Conservation (phyloP, 192 early-diverging fungal genomes). For the Dispira simplex region DNA sequence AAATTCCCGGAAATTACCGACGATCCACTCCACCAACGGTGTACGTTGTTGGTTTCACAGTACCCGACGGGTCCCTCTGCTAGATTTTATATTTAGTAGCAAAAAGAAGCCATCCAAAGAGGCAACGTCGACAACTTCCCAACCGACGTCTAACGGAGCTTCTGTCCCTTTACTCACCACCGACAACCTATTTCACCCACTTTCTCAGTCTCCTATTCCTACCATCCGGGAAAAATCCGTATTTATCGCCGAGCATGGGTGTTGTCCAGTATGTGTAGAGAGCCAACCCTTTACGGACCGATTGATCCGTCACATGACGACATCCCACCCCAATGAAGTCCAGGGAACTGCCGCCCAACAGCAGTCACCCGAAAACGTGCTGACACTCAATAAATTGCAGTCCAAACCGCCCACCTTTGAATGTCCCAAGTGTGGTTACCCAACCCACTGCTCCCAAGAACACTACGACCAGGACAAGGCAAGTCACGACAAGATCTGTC, state of each 20-base stretch:
- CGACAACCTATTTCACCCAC: conserved; percentile 49
- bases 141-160: too few relatives aligned
- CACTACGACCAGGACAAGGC: conserved; percentile 44
- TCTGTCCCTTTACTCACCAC: background rate
- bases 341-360: too few relatives aligned
- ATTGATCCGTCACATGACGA: background rate
- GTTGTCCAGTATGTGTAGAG: conserved; percentile 49
- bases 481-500: conserved; percentile 40
- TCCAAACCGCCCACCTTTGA: conserved; percentile 37
- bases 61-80: too few relatives aligned
- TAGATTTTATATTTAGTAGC: too few relatives aligned
- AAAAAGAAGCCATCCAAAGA: too few relatives aligned
- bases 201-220: conserved; percentile 49
- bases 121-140: too few relatives aligned
- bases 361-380: background rate
- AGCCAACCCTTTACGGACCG: conserved; percentile 13
- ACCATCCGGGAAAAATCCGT: conserved; percentile 44
- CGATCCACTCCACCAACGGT: too few relatives aligned
- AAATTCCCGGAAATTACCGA: too few relatives aligned
- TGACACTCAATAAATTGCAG: conserved; percentile 1
- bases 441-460: conserved; percentile 55
- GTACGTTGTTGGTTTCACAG: too few relatives aligned
- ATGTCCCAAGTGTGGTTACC: conserved; percentile 65
- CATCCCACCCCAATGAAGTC: too few relatives aligned
- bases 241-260: conserved; percentile 44